These are phyloP conservation scores for Pseudevernia furfuracea DNA, from an alignment of 495 filamentous ascomycete genomes.

Conservation along the genomic window DNA sequence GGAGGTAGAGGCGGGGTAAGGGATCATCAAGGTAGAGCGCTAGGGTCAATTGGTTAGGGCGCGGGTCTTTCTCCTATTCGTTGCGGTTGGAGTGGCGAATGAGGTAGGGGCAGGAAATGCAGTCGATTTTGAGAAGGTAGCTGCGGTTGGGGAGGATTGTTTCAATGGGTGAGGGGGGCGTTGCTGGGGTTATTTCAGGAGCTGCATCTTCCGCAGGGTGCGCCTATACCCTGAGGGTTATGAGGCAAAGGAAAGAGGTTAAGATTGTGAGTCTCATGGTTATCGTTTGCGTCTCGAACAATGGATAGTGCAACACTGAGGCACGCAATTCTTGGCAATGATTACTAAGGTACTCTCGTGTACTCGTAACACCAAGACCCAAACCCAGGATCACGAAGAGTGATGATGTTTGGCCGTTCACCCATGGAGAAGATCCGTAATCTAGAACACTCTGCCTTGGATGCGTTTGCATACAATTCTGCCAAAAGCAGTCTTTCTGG, in stretches of 20 bases:
- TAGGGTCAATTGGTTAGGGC: background rate
- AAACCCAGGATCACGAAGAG: too few species aligned
- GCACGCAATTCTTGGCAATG: too few species aligned
- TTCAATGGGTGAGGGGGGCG: background rate
- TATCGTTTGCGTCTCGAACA: background rate
- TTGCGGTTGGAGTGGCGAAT: background rate
- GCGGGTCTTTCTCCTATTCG: background rate
- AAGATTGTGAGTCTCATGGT: background rate
- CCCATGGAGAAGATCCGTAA: too few species aligned
- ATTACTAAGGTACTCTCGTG: too few species aligned
- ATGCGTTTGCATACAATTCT: too few species aligned
- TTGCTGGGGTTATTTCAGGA: background rate
- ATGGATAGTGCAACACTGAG: too few species aligned
- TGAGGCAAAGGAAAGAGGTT: background rate
- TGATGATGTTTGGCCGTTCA: too few species aligned
- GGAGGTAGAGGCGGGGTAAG: background rate
- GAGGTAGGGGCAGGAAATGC: constrained; percentile 3
- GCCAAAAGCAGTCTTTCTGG: background rate
- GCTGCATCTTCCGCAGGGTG: background rate
- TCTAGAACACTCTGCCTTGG: too few species aligned
- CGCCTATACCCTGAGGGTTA: background rate
- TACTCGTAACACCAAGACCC: too few species aligned
- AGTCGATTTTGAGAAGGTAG: background rate
- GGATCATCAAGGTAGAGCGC: background rate
- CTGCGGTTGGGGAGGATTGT: background rate